Base-by-base conservation (phyloP, 2,329 filamentous ascomycete genomes). In the Ophiocordyceps robertsii region DNA sequence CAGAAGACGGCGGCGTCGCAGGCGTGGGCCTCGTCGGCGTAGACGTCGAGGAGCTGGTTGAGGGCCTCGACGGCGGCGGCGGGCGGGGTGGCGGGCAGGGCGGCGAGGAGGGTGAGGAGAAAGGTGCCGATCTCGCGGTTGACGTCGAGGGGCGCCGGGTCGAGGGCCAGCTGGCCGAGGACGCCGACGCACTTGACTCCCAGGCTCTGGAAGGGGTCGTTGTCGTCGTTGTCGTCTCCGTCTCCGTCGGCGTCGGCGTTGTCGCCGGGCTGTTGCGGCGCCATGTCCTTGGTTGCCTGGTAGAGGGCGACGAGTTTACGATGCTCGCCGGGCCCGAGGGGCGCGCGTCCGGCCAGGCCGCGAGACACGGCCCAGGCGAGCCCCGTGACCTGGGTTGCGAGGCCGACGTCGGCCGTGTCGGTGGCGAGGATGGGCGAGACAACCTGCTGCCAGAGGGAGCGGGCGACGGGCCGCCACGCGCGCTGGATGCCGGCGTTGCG, bases 111-210 rank as follows among this genome's bases (percentile, higher is more conserved):
- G 2, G 69, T 74, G 42, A 82, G 48, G 39, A 84, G 63, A 56
- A 82, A 83, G 14, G 73, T 64, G 39, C 77, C 78, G 43, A 83
- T 72, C 44, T 80, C 74, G 37, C 73, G 70, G 62, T 82, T 83
- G 29, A 72, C 60, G 12, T 63, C 57, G 10, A 70, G 43, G 0
- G 75, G 69, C 2, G 72, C 69, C 4, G 74, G 73, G 41, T 73
- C 60, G 9, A 72, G 63, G 1, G 77, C 79, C 9, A 83, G 66
- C 52, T 77, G 74, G 45, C 79, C 80, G 11, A 83, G 66, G 7
- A 81, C 75, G 42, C 79, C 79, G 48, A 83, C 67, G 52, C 76
- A 81, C 61, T 81, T 82, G 48, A 82, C 76, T 27, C 75, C 71
- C 3, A 82, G 67, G 32, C 67, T 66, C 56, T 77, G 75, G 60